phyloP scores from a whole-genome alignment of 1,139 yeast genomes.

The Blastobotrys buckinghamii region DNA sequence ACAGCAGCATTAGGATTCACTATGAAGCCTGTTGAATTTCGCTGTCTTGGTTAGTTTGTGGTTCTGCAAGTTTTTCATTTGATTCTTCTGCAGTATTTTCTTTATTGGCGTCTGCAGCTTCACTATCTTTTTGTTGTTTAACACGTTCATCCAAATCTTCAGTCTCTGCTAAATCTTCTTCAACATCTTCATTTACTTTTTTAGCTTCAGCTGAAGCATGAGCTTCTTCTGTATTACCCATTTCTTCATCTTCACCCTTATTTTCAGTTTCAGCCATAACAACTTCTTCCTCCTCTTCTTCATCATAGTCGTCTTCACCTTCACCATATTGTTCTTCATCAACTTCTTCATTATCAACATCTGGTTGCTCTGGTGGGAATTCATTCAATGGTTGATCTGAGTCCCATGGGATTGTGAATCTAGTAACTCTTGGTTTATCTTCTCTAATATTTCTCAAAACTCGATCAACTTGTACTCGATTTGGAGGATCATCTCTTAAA shows the following conservation, averaged over 20 bases:
- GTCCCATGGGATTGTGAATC: conserved; percentile 92
- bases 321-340: conserved; percentile 36
- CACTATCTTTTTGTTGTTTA: conserved; percentile 14
- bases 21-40: too few relatives aligned
- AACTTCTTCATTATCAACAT: conserved; percentile 44
- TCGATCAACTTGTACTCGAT: conserved; percentile 88
- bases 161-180: conserved; percentile 23
- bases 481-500: conserved; percentile 87
- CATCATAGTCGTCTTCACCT: conserved; percentile 34
- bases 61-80: background rate
- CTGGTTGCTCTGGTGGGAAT: conserved; percentile 72
- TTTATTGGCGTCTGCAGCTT: conserved; percentile 16
- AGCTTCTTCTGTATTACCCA: conserved; percentile 16
- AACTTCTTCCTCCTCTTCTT: conserved; percentile 20
- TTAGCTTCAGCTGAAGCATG: conserved; percentile 11
- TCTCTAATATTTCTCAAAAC: conserved; percentile 92
- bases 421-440: conserved; percentile 94
- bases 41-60: too few relatives aligned
- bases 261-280: conserved; percentile 12
- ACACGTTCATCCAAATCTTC: conserved; percentile 22
- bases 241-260: conserved; percentile 29
- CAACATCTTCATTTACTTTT: conserved; percentile 16
- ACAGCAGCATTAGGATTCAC: too few relatives aligned
- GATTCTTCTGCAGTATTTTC: conserved; percentile 3
- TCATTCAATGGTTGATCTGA: conserved; percentile 54